Conservation (phyloP, 352 stramenopile genomes). For the Phytophthora meadii region DNA sequence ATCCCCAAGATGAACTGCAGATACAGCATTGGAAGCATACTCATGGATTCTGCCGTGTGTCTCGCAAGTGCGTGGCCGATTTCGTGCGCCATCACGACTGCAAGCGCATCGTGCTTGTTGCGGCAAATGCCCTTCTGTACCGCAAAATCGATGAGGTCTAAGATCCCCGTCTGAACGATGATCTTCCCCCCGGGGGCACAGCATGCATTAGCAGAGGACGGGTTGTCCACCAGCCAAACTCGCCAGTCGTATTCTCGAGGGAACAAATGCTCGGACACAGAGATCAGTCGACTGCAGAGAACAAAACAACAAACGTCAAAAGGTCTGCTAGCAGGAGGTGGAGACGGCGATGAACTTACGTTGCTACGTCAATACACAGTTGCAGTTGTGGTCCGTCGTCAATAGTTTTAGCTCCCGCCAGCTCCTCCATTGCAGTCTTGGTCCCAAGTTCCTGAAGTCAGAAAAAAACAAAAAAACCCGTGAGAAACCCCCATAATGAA, state of each 20-base stretch:
- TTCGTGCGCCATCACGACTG: constrained; percentile 72
- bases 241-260: constrained; percentile 70
- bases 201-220: constrained; percentile 58
- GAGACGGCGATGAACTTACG: constrained; percentile 41
- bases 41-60: constrained; percentile 70
- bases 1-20: constrained; percentile 54
- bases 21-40: constrained; percentile 59
- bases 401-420: constrained; percentile 49
- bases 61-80: constrained; percentile 70
- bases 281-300: constrained; percentile 52
- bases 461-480: not conserved
- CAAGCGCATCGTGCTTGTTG: constrained; percentile 70
- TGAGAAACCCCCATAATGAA: not conserved
- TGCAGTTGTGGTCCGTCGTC: constrained; percentile 52
- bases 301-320: constrained; percentile 1
- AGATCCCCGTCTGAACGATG: constrained; percentile 71
- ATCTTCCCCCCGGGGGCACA: constrained; percentile 75
- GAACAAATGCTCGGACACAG: constrained; percentile 71
- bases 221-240: constrained; percentile 64
- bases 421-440: constrained; percentile 48
- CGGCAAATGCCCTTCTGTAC: constrained; percentile 62
- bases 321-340: not conserved
- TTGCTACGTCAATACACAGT: constrained; percentile 69
- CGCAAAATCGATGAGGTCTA: constrained; percentile 69
- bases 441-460: constrained; percentile 59